A percentile compares a stretch with the other conserved stretches of the same genome.
Evolutionary conservation across 108 stramenopile genomes (phyloP).

Genomic region (Cyclotella distinguenda): DNA sequence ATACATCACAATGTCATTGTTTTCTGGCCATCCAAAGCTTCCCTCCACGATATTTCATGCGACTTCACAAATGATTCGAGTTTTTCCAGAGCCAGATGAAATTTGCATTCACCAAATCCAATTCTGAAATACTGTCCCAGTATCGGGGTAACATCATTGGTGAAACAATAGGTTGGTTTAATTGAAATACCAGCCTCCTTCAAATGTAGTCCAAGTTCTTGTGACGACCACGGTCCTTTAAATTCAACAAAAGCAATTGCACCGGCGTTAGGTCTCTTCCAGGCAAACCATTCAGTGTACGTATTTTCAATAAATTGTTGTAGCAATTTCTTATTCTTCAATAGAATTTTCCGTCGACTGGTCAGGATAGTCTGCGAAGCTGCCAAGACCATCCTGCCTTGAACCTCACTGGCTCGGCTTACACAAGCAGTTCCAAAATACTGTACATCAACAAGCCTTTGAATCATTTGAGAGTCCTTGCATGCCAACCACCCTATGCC

Average conservation of each 20-base stretch:
- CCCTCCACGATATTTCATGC: constrained; percentile 51
- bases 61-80: constrained; percentile 50
- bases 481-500: constrained; percentile 76
- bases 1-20: too few species aligned
- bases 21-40: too few species aligned
- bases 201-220: constrained; percentile 56
- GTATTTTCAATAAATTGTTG: constrained; percentile 50
- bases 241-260: constrained; percentile 76
- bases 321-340: constrained; percentile 54
- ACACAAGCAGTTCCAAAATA: constrained; percentile 80
- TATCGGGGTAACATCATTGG: constrained; percentile 9
- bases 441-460: constrained; percentile 54
- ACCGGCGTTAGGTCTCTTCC: constrained; percentile 67
- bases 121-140: constrained; percentile 63
- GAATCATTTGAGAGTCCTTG: constrained; percentile 45
- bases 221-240: constrained; percentile 61
- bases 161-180: constrained; percentile 80
- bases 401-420: constrained; percentile 67
- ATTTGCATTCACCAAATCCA: constrained; percentile 68
- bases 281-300: constrained; percentile 56
- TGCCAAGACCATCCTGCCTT: constrained; percentile 67
- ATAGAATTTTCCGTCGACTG: constrained; percentile 49
- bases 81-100: constrained; percentile 57
- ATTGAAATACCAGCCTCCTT: constrained; percentile 59
- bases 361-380: constrained; percentile 55